Base-by-base conservation (phyloP, 805 yeast genomes). In the Wickerhamomyces canadensis region DNA sequence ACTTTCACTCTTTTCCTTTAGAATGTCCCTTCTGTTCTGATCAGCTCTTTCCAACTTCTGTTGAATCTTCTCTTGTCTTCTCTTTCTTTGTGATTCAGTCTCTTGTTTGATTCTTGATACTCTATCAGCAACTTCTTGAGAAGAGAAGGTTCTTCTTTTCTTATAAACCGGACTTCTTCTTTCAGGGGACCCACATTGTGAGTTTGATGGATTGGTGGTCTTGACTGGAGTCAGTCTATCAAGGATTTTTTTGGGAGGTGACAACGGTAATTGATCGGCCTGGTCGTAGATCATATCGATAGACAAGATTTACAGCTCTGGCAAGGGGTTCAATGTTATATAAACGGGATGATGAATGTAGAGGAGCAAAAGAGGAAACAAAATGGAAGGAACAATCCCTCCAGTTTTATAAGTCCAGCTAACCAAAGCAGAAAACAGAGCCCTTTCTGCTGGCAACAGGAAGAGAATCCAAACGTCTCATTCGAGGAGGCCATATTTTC, bases 61-160 rank as follows among this genome's bases (percentile, higher is more conserved):
- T 7, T 29, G 19, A 19, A 39, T 12, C 19, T 33, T 31, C 5
- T 18, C 12, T 16, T 35, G 36, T 21, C 30, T 33, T 16, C 22
- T 31, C 9, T 5, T 11, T 4, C n/a, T 33, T 16, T 29, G 32
- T 10, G 19, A 10, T 12, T 24, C 24, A 16, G 16, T 7, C 7
- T 39, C 39, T 21, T 19, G 25, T 32, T 35, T 39, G n/a, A 32
- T 29, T 10, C 25, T 33, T 12, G 39, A 23, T 9, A 33, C 42
- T 25, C 25, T 39, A 11, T 39, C 36, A 13, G 28, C 24, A 4
- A 39, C 36, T 13, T 39, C 36, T 7, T 31, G 22, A 6, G 42
- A 24, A 7, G 42, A 32, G 4, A 39, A 18, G 3, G 39, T 35
- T 22, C 39, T 31, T 24, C 33, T 35, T 21, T 29, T 28, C 15